These are phyloP conservation scores for Suillus brevipes DNA, from an alignment of 768 basidiomycete species.

Conservation along the genomic window DNA sequence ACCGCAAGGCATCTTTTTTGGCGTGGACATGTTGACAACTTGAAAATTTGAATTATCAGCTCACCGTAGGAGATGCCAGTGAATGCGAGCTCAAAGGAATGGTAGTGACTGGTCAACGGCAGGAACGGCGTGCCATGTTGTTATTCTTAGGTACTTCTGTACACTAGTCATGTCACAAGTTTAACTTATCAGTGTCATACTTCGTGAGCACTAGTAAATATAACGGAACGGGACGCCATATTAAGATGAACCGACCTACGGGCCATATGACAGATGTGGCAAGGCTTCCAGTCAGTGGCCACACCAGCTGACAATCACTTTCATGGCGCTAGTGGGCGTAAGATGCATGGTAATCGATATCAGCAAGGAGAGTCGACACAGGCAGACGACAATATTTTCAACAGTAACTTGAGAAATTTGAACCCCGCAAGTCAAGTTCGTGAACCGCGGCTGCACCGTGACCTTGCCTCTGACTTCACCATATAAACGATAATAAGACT, in stretches of 20 bases:
- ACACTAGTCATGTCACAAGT: too few species aligned
- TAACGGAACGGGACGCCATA: not conserved
- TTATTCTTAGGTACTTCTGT: not conserved
- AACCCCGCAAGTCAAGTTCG: too few species aligned
- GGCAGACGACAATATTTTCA: too few species aligned
- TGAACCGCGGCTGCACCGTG: too few species aligned
- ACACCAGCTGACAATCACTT: not conserved
- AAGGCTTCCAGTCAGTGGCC: not conserved
- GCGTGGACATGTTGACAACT: slow-evolving; percentile 16
- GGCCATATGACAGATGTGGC: not conserved
- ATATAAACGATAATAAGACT: too few species aligned
- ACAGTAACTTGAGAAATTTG: too few species aligned
- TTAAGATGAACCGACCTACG: not conserved
- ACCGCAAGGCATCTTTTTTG: slow-evolving; percentile 35
- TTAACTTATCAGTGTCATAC: too few species aligned
- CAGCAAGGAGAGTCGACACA: too few species aligned
- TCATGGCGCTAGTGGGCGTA: too few species aligned
- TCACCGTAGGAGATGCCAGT: not conserved
- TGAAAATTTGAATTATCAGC: not conserved
- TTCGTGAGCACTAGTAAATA: not conserved
- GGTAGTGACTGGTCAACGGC: not conserved
- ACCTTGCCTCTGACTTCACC: too few species aligned
- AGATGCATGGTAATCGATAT: too few species aligned
- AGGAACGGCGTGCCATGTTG: not conserved
- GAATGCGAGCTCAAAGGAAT: not conserved